Evolutionary conservation across 805 yeast species (phyloP).

Genomic region (Yarrowia yakushimensis): DNA sequence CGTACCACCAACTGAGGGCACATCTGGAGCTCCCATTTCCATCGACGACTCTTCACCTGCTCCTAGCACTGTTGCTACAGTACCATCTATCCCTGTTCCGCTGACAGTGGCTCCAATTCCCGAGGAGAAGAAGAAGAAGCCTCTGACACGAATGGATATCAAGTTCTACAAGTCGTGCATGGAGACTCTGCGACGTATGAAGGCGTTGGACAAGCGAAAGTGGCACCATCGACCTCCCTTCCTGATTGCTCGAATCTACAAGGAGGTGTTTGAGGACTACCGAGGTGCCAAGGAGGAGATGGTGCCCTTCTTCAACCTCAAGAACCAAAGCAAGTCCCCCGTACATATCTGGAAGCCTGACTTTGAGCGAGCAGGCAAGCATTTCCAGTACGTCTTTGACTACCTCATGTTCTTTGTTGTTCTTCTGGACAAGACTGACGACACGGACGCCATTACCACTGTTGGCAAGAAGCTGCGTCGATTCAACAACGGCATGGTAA

Average conservation of each 20-base stretch:
- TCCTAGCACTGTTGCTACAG: not conserved
- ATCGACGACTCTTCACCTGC: not conserved
- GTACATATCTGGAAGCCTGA: constrained; percentile 94
- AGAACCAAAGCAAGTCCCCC: constrained; percentile 58
- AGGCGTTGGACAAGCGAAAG: constrained; percentile 65
- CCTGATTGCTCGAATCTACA: constrained; percentile 60
- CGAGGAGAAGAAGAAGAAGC: not conserved
- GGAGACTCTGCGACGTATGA: constrained; percentile 46
- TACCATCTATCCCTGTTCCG: not conserved
- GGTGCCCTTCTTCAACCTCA: constrained; percentile 58
- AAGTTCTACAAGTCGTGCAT: constrained; percentile 42
- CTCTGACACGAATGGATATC: not conserved
- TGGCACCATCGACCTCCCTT: constrained; percentile 90
- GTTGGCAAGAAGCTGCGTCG: constrained; percentile 74
- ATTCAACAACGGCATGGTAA: constrained; percentile 71
- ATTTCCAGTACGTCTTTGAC: constrained; percentile 69
- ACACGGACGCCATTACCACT: constrained; percentile 55
- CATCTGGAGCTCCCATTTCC: not conserved
- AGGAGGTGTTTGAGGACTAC: constrained; percentile 51
- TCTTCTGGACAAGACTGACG: constrained; percentile 51
- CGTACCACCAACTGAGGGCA: not conserved
- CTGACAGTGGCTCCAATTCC: not conserved
- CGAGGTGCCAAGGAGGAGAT: constrained; percentile 62
- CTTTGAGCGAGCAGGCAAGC: constrained; percentile 86
- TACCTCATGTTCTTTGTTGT: constrained; percentile 64